Conservation (phyloP, 768 basidiomycete genomes). For the Tephrocybe sp. region DNA sequence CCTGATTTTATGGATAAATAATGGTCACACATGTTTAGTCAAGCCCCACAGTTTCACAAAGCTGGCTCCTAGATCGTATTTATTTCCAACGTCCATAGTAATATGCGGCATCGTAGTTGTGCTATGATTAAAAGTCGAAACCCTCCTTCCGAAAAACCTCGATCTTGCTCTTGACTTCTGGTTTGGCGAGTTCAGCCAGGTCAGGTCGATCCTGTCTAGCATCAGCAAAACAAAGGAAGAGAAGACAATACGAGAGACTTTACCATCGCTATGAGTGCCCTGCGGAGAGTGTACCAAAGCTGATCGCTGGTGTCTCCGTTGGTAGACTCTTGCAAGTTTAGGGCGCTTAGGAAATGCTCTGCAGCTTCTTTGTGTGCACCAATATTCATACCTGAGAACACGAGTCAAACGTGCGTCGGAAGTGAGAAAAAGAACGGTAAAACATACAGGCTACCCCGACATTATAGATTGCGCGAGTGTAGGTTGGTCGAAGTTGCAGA, state of each 20-base stretch:
- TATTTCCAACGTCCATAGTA: not conserved
- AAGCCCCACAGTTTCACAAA: not conserved
- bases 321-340: conserved; percentile 72
- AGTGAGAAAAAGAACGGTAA: not conserved
- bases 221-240: conserved; percentile 2
- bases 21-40: not conserved
- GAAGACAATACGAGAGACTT: conserved; percentile 16
- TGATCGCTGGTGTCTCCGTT: conserved; percentile 75
- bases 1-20: conserved; percentile 1
- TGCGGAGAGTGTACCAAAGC: conserved; percentile 86
- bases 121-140: conserved; percentile 70
- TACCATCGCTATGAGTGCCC: conserved; percentile 82
- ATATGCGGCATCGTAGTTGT: not conserved
- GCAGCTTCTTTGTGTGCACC: conserved; percentile 94
- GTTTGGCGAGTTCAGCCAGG: conserved; percentile 72
- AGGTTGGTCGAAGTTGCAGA: conserved; percentile 86
- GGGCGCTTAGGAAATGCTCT: conserved; percentile 89
- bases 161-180: conserved; percentile 58
- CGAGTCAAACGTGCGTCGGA: conserved; percentile 6
- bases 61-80: no score
- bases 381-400: conserved; percentile 79
- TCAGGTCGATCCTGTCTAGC: conserved; percentile 69
- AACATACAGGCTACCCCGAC: conserved; percentile 94
- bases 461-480: conserved; percentile 96
- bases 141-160: conserved; percentile 78